Percentiles rank a stretch among this genome's conserved stretches.
These are phyloP conservation scores for Rhizoclosmatium globosum DNA, from an alignment of 192 early-diverging fungal genomes.

Conservation along the genomic window DNA sequence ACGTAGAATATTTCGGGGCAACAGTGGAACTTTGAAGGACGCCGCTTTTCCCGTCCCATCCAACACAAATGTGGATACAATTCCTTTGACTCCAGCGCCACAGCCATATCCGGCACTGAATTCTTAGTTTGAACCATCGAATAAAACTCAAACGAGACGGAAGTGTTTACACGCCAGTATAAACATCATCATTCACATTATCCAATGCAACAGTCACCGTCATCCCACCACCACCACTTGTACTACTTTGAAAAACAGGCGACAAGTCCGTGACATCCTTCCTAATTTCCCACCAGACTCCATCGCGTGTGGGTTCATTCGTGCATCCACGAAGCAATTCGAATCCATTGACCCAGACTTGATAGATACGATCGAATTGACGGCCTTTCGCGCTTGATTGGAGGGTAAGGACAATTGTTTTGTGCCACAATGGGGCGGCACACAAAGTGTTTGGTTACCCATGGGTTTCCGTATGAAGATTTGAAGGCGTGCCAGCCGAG, in stretches of 20 bases:
- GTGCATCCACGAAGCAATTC: conserved; percentile 38
- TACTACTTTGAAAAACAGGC: conserved; percentile 12
- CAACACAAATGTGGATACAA: conserved; percentile 31
- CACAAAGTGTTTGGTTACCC: conserved; percentile 30
- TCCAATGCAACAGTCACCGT: conserved; percentile 39
- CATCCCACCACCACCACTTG: not conserved
- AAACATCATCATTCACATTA: conserved; percentile 38
- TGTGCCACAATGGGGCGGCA: conserved; percentile 20
- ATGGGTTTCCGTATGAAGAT: conserved; percentile 41
- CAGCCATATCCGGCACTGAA: conserved; percentile 33
- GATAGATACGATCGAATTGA: conserved; percentile 43
- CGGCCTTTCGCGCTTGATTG: conserved; percentile 31
- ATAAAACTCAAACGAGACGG: conserved; percentile 39
- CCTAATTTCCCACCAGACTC: conserved; percentile 37
- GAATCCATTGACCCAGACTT: conserved; percentile 35
- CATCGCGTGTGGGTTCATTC: conserved; percentile 35
- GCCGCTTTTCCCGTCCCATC: conserved; percentile 11
- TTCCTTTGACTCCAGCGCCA: conserved; percentile 23
- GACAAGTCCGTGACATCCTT: conserved; percentile 39
- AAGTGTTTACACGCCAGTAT: conserved; percentile 41
- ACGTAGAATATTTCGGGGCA: conserved; percentile 31
- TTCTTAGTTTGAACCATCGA: not conserved
- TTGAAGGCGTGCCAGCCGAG: conserved; percentile 30
- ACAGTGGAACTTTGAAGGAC: not conserved
- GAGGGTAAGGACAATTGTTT: conserved; percentile 16